Evolutionary conservation across 2,329 filamentous ascomycete genomes (phyloP), one percentile per base, ranked within the genome.

Genomic region (Xylariales sp.): DNA sequence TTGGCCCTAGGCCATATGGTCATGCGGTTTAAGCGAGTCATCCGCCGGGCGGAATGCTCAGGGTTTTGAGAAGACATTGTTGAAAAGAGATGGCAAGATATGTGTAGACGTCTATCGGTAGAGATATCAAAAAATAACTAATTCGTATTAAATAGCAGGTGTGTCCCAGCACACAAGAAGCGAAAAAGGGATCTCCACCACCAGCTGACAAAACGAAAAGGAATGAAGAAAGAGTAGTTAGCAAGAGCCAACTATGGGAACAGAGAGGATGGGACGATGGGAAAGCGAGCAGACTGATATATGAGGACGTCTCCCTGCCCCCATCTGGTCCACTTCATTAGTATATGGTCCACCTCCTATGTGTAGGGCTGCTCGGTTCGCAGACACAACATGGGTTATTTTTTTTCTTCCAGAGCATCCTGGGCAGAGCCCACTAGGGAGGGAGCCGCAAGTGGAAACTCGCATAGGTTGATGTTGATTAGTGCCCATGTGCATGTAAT

Each of bases 1-100:
- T 40, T 41, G 5, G 40, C 32, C 5, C 44, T 40, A 1, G 46
- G 46, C 46, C 46, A 49, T 40, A 49, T 45, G 11, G 46, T 49
- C 15, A 47, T 20, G 16, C 44, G 43, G 17, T 45, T 47, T 20
- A 33, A 32, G 8, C 40, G 40, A 19, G 37, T 29, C 37, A 30
- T 25, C n/a, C 38, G 20, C 31, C 36, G 19, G n/a, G 19, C 19
- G 16, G 29, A 15, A 13, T 23, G 21, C n/a, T 28, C 29, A 23
- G 40, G 43, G 21, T 41, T n/a, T n/a, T n/a, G n/a, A n/a, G n/a
- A n/a, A n/a, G n/a, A n/a, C n/a, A n/a, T n/a, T n/a, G n/a, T n/a
- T n/a, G 33, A 30, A 42, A 25, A 34, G 45, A 44, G 43, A 47
- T 47, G 17, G 16, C 16, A 15, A 39, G 33, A 21, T 6, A 24